These are phyloP conservation scores for Polyporus tsugae DNA, from an alignment of 1,284 basidiomycete species.

Conservation along the genomic window DNA sequence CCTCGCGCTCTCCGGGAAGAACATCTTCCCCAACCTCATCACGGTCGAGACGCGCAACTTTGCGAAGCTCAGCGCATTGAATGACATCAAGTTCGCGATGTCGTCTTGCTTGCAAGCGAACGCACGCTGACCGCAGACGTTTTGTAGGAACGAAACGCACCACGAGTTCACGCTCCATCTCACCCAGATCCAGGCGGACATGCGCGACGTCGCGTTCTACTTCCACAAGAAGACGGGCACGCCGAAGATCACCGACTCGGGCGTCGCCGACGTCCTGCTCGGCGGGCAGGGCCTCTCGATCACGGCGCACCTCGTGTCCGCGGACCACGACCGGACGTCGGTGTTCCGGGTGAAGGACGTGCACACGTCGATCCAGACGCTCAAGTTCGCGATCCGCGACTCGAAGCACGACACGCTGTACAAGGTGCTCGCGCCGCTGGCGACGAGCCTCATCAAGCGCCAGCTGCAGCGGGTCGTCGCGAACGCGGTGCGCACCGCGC, in stretches of 20 bases:
- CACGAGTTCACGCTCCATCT: conserved; percentile 81
- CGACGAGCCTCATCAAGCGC: conserved; percentile 86
- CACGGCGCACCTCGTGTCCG: conserved; percentile 69
- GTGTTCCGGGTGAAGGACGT: conserved; percentile 85
- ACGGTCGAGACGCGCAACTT: conserved; percentile 86
- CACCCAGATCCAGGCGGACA: conserved; percentile 91
- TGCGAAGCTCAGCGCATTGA: conserved; percentile 83
- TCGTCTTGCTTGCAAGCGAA: background rate
- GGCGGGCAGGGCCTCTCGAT: conserved; percentile 81
- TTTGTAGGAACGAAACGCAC: conserved; percentile 57
- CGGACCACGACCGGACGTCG: conserved; percentile 69
- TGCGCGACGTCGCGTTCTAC: conserved; percentile 92
- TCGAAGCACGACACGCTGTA: conserved; percentile 93
- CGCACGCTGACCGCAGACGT: conserved; percentile 32
- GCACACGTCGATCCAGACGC: conserved; percentile 81
- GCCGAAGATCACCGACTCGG: conserved; percentile 86
- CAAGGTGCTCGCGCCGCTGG: conserved; percentile 81
- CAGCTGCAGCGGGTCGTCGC: conserved; percentile 87
- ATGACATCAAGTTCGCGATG: conserved; percentile 44
- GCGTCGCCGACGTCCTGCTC: conserved; percentile 90
- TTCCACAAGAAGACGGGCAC: conserved; percentile 83
- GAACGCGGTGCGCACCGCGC: conserved; percentile 78
- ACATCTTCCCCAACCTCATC: conserved; percentile 85
- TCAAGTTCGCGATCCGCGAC: conserved; percentile 92
- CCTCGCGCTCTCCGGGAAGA: conserved; percentile 86